A percentile compares a stretch with the other conserved stretches of the same genome.
These are phyloP conservation scores for Barnettozyma populi DNA, from an alignment of 805 yeast species.

Conservation along the genomic window DNA sequence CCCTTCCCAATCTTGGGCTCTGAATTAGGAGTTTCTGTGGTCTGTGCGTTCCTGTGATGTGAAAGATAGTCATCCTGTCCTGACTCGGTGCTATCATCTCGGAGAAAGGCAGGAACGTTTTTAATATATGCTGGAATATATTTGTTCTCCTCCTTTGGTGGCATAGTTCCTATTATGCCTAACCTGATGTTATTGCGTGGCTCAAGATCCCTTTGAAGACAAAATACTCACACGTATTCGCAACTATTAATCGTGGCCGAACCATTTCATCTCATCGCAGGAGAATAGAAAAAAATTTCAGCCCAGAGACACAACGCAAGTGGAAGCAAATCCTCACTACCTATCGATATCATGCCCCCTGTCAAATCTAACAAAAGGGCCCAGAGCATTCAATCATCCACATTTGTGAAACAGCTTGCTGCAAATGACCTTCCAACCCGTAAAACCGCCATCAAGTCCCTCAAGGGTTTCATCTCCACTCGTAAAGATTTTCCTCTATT, in stretches of 20 bases:
- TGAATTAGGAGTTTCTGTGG: constrained; percentile 31
- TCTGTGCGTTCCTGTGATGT: constrained; percentile 44
- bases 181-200: not conserved
- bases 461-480: constrained; percentile 50
- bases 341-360: not conserved
- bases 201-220: too few species aligned
- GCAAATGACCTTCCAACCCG: constrained; percentile 74
- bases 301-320: not conserved
- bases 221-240: not conserved
- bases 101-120: constrained; percentile 37
- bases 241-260: not conserved
- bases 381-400: constrained; percentile 27
- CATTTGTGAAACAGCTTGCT: constrained; percentile 76
- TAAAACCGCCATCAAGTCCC: constrained; percentile 63
- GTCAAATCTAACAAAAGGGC: not conserved
- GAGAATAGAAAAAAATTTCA: not conserved
- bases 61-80: constrained; percentile 39
- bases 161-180: not conserved
- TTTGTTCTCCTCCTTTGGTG: constrained; percentile 16
- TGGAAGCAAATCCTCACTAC: too few species aligned
- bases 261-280: not conserved
- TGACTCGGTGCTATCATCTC: constrained; percentile 13
- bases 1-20: constrained; percentile 54
- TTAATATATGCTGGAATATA: constrained; percentile 37
- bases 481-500: constrained; percentile 33